Base-by-base conservation (phyloP, 257 asterid genomes). In the Paulownia fortunei region DNA sequence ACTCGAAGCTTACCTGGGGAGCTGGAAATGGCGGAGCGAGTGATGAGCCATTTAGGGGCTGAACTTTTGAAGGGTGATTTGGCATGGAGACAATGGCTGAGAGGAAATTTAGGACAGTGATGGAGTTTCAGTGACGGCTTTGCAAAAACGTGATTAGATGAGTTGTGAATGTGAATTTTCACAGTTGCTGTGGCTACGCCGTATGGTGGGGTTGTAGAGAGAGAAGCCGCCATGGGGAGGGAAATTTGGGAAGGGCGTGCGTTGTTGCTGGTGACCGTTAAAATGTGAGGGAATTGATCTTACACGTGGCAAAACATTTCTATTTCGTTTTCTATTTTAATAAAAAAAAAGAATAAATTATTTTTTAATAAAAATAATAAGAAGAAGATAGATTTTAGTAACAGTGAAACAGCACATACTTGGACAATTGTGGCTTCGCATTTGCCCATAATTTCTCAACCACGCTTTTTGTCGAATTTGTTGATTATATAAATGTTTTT, bases 151-250 rank as follows among this genome's bases (percentile, higher is more conserved):
- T 21, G 66, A 49, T 30, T 41, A 37, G 69, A 15, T 42, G 80
- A 52, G 42, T 69, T 3, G 34, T 21, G 77, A 12, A 47, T 1
- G 0, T 1, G 16, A 6, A 26, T 8, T 55, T 51, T 77, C 16
- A 5, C 37, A 58, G 84, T 21, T 21, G 78, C 71, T 21, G 59
- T 15, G 52, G 69, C 78, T 80, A 82, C 73, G 82, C 84, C 81
- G 82, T 44, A 52, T 18, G 73, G 76, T 7, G 86, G 26, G 61
- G 89, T 52, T 49, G 89, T 75, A 23, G 83, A 81, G 56, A 85
- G 86, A 78, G 88, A 85, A 54, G 78, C 80, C 80, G 95, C 89
- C 97, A 92, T 92, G 69, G 52, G 44, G 78, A 72, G 27, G 60
- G 72, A 26, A 13, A 26, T 5, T 71, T 8, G 64, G 55, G 37